A percentile compares a stretch with the other conserved stretches of the same genome.
phyloP scores from a whole-genome alignment of 164 flowering plant species.

The Litsea cubeba region DNA sequence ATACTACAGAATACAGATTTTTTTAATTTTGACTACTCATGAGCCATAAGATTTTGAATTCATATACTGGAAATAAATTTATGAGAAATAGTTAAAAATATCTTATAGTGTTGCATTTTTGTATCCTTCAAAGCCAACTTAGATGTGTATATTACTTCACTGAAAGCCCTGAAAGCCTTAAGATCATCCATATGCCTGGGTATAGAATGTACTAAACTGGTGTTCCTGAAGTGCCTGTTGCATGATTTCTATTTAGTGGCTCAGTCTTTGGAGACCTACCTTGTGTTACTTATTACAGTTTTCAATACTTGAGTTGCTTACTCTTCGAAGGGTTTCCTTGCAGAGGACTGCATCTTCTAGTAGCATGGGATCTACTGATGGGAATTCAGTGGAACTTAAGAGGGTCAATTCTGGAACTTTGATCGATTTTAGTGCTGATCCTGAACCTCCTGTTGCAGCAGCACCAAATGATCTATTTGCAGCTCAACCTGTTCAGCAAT shows the following conservation, averaged over 20 bases:
- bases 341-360: constrained; percentile 93
- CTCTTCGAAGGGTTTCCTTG: constrained; percentile 12
- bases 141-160: not conserved
- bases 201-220: not conserved
- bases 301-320: not conserved
- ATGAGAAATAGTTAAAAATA: not conserved
- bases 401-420: constrained; percentile 51
- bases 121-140: not conserved
- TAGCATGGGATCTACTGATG: constrained; percentile 71
- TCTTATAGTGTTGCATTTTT: not conserved
- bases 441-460: constrained; percentile 58
- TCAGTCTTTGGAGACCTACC: not conserved
- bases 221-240: not conserved
- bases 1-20: too few relatives aligned
- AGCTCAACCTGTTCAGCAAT: constrained; percentile 26
- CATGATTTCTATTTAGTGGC: not conserved
- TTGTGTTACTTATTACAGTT: not conserved
- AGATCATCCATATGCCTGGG: not conserved
- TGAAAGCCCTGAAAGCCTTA: not conserved
- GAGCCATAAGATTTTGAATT: too few relatives aligned
- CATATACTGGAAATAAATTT: not conserved
- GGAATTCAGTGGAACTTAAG: constrained; percentile 52
- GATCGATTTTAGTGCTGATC: constrained; percentile 86
- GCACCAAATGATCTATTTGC: constrained; percentile 19
- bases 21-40: too few relatives aligned